Conservation (phyloP, 2,329 filamentous ascomycete genomes). For the Penicillium sp. region DNA sequence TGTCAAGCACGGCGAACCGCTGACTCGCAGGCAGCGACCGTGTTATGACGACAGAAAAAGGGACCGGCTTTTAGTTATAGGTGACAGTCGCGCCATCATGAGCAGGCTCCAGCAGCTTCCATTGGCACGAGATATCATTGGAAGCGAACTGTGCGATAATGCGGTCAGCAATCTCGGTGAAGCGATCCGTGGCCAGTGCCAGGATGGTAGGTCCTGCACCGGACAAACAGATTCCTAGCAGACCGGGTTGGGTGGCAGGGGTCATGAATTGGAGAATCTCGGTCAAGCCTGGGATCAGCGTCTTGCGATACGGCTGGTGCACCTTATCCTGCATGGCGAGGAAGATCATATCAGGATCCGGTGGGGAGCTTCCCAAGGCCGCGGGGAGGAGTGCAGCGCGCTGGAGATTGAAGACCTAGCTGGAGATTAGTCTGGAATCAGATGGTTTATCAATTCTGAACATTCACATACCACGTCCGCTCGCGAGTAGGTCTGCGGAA, state of each 20-base stretch:
- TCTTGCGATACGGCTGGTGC: slow-evolving; percentile 92
- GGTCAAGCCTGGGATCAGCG: slow-evolving; percentile 83
- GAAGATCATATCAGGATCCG: slow-evolving; percentile 90
- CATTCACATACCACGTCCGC: slow-evolving; percentile 69
- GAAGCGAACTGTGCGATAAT: slow-evolving; percentile 72
- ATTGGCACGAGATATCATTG: slow-evolving; percentile 68
- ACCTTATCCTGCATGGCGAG: slow-evolving; percentile 98
- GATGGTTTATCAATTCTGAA: neutral
- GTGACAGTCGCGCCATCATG: slow-evolving; percentile 55
- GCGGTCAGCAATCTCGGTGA: slow-evolving; percentile 76
- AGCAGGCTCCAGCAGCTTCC: slow-evolving; percentile 85
- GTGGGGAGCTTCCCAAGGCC: slow-evolving; percentile 83
- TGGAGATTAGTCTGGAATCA: slow-evolving; percentile 3
- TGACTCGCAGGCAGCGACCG: neutral
- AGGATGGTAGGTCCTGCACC: slow-evolving; percentile 94
- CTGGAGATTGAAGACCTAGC: slow-evolving; percentile 78
- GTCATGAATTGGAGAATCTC: slow-evolving; percentile 91
- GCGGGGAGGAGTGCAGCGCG: slow-evolving; percentile 87
- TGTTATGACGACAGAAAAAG: slow-evolving; percentile 2
- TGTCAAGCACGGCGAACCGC: neutral
- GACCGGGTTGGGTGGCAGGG: slow-evolving; percentile 77
- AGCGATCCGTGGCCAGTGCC: slow-evolving; percentile 85
- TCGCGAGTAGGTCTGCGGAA: slow-evolving; percentile 75
- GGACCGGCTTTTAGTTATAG: slow-evolving; percentile 13
- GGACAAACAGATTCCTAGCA: slow-evolving; percentile 91